These are phyloP conservation scores for Tubosaeta sp. DNA, from an alignment of 768 basidiomycete species.

Conservation along the genomic window DNA sequence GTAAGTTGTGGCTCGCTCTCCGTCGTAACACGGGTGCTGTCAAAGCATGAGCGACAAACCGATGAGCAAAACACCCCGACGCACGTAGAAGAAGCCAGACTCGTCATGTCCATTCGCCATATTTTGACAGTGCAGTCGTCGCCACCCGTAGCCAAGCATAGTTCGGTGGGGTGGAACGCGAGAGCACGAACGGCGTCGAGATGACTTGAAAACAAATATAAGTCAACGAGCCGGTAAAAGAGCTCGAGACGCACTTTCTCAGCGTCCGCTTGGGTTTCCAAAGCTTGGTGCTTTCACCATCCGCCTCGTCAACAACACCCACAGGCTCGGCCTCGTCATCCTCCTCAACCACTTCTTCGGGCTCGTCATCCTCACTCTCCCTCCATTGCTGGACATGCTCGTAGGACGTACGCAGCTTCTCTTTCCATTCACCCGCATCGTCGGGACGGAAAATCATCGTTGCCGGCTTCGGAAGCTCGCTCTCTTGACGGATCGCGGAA, in stretches of 20 bases:
- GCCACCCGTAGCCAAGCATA: constrained; percentile 87
- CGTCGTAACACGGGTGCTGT: constrained; percentile 64
- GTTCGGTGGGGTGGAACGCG: constrained; percentile 82
- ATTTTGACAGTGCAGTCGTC: constrained; percentile 96
- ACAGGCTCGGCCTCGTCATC: constrained; percentile 57
- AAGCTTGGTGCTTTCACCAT: constrained; percentile 64
- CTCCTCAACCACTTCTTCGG: constrained; percentile 66
- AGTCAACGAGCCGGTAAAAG: constrained; percentile 3
- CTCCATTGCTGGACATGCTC: constrained; percentile 39
- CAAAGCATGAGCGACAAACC: constrained; percentile 5
- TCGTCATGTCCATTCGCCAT: constrained; percentile 83
- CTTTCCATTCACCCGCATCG: constrained; percentile 82
- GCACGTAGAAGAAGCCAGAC: constrained; percentile 73
- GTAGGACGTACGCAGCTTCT: constrained; percentile 64
- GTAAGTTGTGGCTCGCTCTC: constrained; percentile 94
- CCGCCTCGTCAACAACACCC: constrained; percentile 56
- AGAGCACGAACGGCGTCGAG: constrained; percentile 89
- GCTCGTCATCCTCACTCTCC: constrained; percentile 54
- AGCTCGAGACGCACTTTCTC: constrained; percentile 65
- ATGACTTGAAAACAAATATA: constrained; percentile 51
- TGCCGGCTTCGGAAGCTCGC: constrained; percentile 25
- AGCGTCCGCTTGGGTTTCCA: constrained; percentile 88
- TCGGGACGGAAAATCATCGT: constrained; percentile 88
- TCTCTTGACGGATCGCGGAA: constrained; percentile 11
- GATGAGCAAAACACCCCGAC: constrained; percentile 30